These are phyloP conservation scores for Hericium erinaceus DNA, from an alignment of 768 basidiomycete genomes.

Conservation along the genomic window DNA sequence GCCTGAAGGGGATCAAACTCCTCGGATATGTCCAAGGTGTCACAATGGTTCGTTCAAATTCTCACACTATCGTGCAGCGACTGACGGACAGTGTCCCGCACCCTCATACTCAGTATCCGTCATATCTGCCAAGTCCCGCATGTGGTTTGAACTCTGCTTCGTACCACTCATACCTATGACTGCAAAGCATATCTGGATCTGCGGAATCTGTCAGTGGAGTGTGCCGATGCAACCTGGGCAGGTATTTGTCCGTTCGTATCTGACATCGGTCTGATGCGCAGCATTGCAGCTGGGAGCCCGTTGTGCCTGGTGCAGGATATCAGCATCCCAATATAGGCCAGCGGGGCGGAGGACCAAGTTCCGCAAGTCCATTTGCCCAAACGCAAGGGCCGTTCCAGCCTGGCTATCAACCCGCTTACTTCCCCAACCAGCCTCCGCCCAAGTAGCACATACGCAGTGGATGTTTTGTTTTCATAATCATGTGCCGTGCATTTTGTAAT, in stretches of 20 bases:
- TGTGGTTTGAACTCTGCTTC: conserved; percentile 72
- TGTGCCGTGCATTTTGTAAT: neutral
- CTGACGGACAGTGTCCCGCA: neutral
- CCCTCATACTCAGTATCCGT: conserved; percentile 38
- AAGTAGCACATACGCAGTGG: neutral
- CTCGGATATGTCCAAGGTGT: conserved; percentile 61
- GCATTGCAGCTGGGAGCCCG: conserved; percentile 19
- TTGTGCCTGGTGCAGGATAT: conserved; percentile 7
- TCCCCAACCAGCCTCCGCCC: conserved; percentile 23
- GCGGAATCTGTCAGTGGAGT: conserved; percentile 62
- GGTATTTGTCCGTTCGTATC: conserved; percentile 13
- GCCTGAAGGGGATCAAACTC: conserved; percentile 40
- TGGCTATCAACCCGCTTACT: conserved; percentile 27
- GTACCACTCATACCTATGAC: conserved; percentile 61
- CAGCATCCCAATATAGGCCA: neutral
- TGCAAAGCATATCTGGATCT: conserved; percentile 58
- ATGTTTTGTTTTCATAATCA: neutral
- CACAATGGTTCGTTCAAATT: conserved; percentile 44
- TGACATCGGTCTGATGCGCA: neutral
- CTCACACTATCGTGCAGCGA: neutral
- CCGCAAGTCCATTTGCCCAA: neutral
- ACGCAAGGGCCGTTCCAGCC: conserved; percentile 11
- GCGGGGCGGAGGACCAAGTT: neutral
- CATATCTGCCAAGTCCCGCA: conserved; percentile 51
- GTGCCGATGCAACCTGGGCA: conserved; percentile 43